These are phyloP conservation scores for Rubia yunnanensis DNA, from an alignment of 257 asterid genomes.

Conservation along the genomic window DNA sequence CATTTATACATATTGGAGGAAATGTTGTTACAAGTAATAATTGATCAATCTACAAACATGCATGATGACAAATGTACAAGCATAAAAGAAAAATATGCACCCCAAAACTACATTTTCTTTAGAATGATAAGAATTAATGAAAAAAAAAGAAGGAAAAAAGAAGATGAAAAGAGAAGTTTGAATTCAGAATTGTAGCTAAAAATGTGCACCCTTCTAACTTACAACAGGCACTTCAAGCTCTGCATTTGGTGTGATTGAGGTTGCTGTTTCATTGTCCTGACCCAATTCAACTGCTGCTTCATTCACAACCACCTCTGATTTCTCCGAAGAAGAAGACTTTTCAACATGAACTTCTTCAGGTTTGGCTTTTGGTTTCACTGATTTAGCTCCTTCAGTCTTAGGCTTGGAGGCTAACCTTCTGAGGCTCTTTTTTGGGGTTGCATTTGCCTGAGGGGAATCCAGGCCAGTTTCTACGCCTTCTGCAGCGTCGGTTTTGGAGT, in stretches of 20 bases:
- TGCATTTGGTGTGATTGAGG: conserved; percentile 12
- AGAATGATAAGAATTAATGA: background rate
- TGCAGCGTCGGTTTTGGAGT: conserved; percentile 20
- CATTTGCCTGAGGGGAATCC: conserved; percentile 18
- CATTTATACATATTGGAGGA: conserved; percentile 5
- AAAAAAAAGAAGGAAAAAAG: background rate
- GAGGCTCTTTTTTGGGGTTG: conserved; percentile 21
- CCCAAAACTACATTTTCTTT: conserved; percentile 3
- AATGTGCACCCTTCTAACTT: conserved; percentile 26
- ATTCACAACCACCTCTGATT: conserved; percentile 16
- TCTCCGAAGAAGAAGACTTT: conserved; percentile 11
- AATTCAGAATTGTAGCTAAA: conserved; percentile 1
- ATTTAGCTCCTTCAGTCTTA: conserved; percentile 17
- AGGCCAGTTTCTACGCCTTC: conserved; percentile 31
- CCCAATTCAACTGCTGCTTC: conserved; percentile 6
- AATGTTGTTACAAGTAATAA: background rate
- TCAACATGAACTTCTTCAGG: conserved; percentile 16
- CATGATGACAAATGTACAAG: conserved; percentile 4
- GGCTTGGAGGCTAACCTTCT: conserved; percentile 36
- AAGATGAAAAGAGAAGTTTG: background rate
- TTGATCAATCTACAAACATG: conserved; percentile 9
- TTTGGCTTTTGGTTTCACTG: conserved; percentile 24
- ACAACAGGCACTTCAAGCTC: conserved; percentile 31
- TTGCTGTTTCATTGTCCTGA: conserved; percentile 11
- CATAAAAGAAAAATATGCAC: background rate